Base-by-base conservation (phyloP, 1,284 basidiomycete genomes). In the Ustilago bromivora region DNA sequence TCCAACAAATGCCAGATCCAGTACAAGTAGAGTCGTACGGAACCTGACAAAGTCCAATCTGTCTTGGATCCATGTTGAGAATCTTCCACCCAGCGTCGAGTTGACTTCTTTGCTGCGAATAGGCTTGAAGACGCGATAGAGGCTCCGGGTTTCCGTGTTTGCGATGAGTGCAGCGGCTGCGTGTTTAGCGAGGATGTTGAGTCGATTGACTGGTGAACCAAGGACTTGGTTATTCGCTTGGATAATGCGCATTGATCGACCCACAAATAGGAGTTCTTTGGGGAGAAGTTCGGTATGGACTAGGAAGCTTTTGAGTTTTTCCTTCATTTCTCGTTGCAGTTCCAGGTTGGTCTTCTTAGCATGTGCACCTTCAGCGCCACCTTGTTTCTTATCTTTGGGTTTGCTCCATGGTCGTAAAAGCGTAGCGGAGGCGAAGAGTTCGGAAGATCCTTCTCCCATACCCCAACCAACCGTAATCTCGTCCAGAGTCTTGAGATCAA, bases 111-210 rank as follows among this genome's bases (percentile, higher is more conserved):
- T 4, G 13, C 19, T 11, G 31, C 47, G 56, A 4, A 47, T 11
- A 1, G 81, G 81, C 32, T 62, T 54, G 32, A 83, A 66, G 19
- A 82, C 80, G 43, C 80, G 72, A 28, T 67, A 77, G 13, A 81
- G 43, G 2, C 57, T 65, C 1, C 76, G 74, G 15, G 79, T 79
- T 31, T 64, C 40, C n/a, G 67, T 66, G 36, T 56, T 70, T 19
- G 59, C 61, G 36, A 83, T 67, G 8, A 83, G 61, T 0, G 82
- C 81, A 9, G 74, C 72, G 8, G 82, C 76, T 1, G 82, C 82
- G 41, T 84, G 81, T 34, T 69, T 76, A n/a, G 82, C 82, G 8
- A 84, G 65, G 53, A 84, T 84, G 74, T 84, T 83, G 64, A 84
- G 74, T 28, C 82, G 68, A 56, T 84, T 84, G 13, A 83, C 82